phyloP scores from a whole-genome alignment of 768 basidiomycete genomes.

The Suillus alpinus region DNA sequence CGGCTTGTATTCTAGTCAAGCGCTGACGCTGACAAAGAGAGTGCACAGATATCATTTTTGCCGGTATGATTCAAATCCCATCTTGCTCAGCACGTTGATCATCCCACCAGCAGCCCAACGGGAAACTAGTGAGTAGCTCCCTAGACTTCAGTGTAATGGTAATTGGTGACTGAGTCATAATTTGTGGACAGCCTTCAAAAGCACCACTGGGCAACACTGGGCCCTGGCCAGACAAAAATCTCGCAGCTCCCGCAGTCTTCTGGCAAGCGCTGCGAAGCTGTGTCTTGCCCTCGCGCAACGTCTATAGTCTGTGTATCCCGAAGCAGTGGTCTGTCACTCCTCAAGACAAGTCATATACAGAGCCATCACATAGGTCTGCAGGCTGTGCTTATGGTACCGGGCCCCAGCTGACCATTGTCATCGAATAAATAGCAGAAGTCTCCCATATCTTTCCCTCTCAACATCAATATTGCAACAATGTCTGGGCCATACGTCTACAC shows the following conservation, averaged over 20 bases:
- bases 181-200: neutral
- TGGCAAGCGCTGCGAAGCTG: neutral
- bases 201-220: neutral
- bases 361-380: neutral
- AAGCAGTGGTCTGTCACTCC: neutral
- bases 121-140: neutral
- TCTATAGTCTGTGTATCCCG: neutral
- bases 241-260: neutral
- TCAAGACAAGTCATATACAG: neutral
- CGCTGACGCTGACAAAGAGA: neutral
- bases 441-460: neutral
- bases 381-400: neutral
- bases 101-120: neutral
- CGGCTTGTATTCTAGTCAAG: neutral
- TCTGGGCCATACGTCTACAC: slow-evolving; percentile 43
- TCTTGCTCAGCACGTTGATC: neutral
- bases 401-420: neutral
- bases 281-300: neutral
- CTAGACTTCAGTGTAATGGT: neutral
- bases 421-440: neutral
- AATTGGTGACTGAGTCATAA: neutral
- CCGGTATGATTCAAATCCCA: neutral
- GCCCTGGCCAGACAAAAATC: neutral
- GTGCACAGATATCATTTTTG: neutral
- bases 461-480: slow-evolving; percentile 21